Percentiles rank a stretch among this genome's conserved stretches.
These are phyloP conservation scores for Metschnikowia dekortorum DNA, from an alignment of 805 yeast genomes.

Conservation along the genomic window DNA sequence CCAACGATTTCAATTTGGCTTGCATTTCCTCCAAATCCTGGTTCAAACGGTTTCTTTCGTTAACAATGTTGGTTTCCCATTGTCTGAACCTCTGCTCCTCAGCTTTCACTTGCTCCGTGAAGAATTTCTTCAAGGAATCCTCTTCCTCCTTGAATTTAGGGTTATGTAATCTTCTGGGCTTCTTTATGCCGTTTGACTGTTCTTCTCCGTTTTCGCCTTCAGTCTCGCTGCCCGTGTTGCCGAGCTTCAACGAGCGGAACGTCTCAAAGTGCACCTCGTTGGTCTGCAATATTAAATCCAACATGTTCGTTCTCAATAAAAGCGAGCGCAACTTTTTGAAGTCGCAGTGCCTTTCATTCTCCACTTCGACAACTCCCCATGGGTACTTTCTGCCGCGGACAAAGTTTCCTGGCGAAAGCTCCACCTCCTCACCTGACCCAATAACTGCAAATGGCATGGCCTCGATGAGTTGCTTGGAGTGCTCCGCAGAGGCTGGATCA, in stretches of 20 bases:
- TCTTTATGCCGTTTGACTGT: constrained; percentile 31
- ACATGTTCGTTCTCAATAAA: constrained; percentile 75
- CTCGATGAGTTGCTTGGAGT: constrained; percentile 73
- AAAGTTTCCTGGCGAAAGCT: constrained; percentile 55
- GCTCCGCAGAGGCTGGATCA: constrained; percentile 73
- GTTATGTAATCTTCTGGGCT: constrained; percentile 60
- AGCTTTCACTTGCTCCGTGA: constrained; percentile 92
- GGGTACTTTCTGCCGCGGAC: constrained; percentile 83
- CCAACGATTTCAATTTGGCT: constrained; percentile 64
- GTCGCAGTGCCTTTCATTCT: constrained; percentile 81
- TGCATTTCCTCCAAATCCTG: constrained; percentile 91
- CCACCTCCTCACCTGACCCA: constrained; percentile 71
- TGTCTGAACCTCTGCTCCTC: constrained; percentile 97
- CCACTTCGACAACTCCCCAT: constrained; percentile 88
- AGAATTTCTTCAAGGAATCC: constrained; percentile 85
- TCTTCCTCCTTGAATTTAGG: constrained; percentile 97
- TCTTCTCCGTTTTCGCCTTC: constrained; percentile 17
- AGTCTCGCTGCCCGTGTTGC: constrained; percentile 30
- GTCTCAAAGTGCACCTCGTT: constrained; percentile 78
- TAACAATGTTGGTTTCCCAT: constrained; percentile 96
- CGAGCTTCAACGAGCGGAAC: constrained; percentile 70
- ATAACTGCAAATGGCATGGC: constrained; percentile 84
- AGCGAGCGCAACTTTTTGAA: constrained; percentile 76
- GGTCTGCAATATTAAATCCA: constrained; percentile 76
- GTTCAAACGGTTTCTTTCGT: constrained; percentile 90